phyloP scores from a whole-genome alignment of 2,329 filamentous ascomycete genomes.

The Fusarium graminum region DNA sequence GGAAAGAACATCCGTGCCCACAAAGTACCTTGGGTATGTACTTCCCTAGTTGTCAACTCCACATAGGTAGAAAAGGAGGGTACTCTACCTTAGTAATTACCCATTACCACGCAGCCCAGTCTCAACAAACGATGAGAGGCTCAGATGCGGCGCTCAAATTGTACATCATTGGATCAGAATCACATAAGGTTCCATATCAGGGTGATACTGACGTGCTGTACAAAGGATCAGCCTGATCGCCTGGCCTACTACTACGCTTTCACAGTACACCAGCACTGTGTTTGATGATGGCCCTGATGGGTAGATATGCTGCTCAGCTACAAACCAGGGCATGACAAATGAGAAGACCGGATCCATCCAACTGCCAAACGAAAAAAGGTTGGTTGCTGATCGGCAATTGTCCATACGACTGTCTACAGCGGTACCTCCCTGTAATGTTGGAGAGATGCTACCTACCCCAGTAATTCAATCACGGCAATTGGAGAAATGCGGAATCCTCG shows the following conservation, averaged over 20 bases:
- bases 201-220: conserved; percentile 20
- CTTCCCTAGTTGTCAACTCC: not conserved
- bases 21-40: no score
- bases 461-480: conserved; percentile 37
- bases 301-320: conserved; percentile 2
- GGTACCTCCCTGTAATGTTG: not conserved
- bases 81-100: no score
- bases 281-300: conserved; percentile 5
- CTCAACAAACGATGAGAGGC: no score
- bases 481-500: conserved; percentile 34
- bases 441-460: conserved; percentile 15
- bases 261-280: conserved; percentile 26
- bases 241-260: not conserved
- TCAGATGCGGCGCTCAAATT: not conserved
- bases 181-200: conserved; percentile 8
- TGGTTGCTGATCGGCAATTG: conserved; percentile 21
- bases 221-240: conserved; percentile 27
- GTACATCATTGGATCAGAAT: conserved; percentile 16
- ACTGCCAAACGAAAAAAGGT: conserved; percentile 6
- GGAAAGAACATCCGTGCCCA: not conserved
- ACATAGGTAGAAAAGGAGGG: not conserved
- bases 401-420: not conserved
- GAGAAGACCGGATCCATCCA: no score
- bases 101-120: not conserved
- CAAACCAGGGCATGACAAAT: conserved; percentile 5